Percentiles rank a stretch among this genome's conserved stretches.
Conservation (phyloP, 345 rosid genomes). For the Hypericum androsaemum region DNA sequence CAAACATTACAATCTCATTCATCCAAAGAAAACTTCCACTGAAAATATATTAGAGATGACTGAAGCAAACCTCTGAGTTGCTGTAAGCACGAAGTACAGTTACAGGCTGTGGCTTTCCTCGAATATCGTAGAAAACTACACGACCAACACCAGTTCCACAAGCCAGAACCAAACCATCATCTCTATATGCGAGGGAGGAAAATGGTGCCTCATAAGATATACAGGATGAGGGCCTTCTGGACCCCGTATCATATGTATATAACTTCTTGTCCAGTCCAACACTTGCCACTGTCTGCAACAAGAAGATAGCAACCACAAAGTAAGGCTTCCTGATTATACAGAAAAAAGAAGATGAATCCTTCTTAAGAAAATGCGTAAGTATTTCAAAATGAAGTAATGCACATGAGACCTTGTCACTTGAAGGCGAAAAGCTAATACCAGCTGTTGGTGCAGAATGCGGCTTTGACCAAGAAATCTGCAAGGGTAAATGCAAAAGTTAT, state of each 20-base stretch:
- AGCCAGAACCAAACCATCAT: constrained; percentile 82
- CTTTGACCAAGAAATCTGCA: constrained; percentile 83
- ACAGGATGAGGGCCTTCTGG: constrained; percentile 65
- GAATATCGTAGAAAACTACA: constrained; percentile 87
- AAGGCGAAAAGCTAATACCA: constrained; percentile 91
- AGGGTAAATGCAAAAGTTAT: constrained; percentile 15
- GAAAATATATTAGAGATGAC: no score
- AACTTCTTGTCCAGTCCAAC: constrained; percentile 95
- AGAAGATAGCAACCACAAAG: constrained; percentile 1
- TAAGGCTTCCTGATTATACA: no score
- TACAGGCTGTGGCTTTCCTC: constrained; percentile 81
- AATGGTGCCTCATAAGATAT: constrained; percentile 85
- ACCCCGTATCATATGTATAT: constrained; percentile 79
- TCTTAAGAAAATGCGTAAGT: background rate
- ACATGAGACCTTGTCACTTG: constrained; percentile 74
- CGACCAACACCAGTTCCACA: constrained; percentile 92
- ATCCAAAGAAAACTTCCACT: no score
- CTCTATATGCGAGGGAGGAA: constrained; percentile 93
- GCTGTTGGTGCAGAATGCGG: constrained; percentile 96
- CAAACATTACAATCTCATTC: no score
- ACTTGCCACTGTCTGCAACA: constrained; percentile 72
- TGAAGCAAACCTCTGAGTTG: constrained; percentile 62
- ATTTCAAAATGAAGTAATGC: constrained; percentile 7
- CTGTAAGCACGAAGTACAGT: constrained; percentile 85
- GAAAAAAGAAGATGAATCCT: no score